A percentile compares a stretch with the other conserved stretches of the same genome.
Conservation (phyloP, 805 yeast genomes). For the Saccharomycopsis sp. region DNA sequence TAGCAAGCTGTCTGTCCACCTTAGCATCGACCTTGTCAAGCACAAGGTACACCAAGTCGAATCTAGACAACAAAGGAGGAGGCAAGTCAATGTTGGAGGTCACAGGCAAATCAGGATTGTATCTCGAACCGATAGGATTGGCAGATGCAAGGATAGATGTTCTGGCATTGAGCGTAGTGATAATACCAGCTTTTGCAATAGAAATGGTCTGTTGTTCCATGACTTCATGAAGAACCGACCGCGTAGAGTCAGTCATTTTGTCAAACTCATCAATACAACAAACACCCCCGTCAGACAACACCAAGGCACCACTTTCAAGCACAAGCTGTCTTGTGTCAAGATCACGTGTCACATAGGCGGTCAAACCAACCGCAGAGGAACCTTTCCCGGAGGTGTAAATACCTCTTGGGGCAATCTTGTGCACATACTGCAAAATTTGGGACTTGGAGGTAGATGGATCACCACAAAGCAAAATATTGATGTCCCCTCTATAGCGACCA, state of each 20-base stretch:
- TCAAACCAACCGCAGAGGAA: conserved; percentile 97
- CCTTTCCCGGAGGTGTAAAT: conserved; percentile 98
- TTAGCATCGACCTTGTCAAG: conserved; percentile 87
- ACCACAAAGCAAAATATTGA: conserved; percentile 87
- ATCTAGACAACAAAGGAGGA: conserved; percentile 78
- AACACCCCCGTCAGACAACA: conserved; percentile 94
- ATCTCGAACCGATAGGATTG: conserved; percentile 92
- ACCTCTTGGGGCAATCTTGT: conserved; percentile 96
- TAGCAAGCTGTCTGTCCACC: conserved; percentile 78
- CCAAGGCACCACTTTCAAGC: conserved; percentile 92
- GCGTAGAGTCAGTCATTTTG: conserved; percentile 90
- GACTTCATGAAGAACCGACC: conserved; percentile 95
- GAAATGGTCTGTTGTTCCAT: conserved; percentile 99
- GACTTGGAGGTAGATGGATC: conserved; percentile 98
- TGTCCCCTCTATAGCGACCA: conserved; percentile 94
- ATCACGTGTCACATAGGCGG: conserved; percentile 95
- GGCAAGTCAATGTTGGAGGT: conserved; percentile 12
- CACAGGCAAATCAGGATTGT: conserved; percentile 55
- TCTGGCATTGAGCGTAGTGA: conserved; percentile 93
- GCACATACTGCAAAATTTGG: conserved; percentile 89
- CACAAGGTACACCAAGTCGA: conserved; percentile 87
- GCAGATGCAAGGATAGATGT: conserved; percentile 95
- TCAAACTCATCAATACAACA: conserved; percentile 99
- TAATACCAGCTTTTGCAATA: conserved; percentile 97
- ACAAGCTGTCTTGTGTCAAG: conserved; percentile 90